Conservation (phyloP, 176 grass and related monocot species). For the Aegilops sharonensis region DNA sequence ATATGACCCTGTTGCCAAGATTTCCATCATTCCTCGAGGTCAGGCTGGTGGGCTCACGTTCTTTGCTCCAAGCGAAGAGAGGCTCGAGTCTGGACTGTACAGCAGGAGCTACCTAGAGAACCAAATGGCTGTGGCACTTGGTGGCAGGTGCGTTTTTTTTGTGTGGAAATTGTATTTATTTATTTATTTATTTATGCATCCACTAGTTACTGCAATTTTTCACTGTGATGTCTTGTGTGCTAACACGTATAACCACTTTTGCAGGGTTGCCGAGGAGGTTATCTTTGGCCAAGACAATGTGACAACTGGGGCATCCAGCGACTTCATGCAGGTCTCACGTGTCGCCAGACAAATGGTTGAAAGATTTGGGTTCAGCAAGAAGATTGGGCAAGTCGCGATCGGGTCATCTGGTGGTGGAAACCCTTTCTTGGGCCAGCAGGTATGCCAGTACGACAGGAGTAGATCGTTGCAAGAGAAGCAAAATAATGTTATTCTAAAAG, state of each 20-base stretch:
- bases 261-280: conserved; percentile 98
- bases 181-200: neutral
- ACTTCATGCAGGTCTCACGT: conserved; percentile 96
- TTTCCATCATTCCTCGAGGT: conserved; percentile 95
- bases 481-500: neutral
- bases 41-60: conserved; percentile 96
- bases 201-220: neutral
- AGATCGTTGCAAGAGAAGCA: neutral
- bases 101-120: conserved; percentile 98
- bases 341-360: conserved; percentile 99
- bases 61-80: conserved; percentile 94
- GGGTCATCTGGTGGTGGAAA: conserved; percentile 93
- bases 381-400: conserved; percentile 89
- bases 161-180: neutral
- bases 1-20: conserved; percentile 95
- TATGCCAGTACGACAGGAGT: conserved; percentile 18
- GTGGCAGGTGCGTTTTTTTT: conserved; percentile 59
- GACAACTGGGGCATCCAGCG: conserved; percentile 92
- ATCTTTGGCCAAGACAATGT: conserved; percentile 95
- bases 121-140: conserved; percentile 99
- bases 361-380: conserved; percentile 98
- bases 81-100: conserved; percentile 91
- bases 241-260: neutral
- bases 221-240: neutral
- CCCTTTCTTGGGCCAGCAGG: conserved; percentile 98